Evolutionary conservation across 805 yeast species (phyloP).

Genomic region (Yamadazyma sp.): DNA sequence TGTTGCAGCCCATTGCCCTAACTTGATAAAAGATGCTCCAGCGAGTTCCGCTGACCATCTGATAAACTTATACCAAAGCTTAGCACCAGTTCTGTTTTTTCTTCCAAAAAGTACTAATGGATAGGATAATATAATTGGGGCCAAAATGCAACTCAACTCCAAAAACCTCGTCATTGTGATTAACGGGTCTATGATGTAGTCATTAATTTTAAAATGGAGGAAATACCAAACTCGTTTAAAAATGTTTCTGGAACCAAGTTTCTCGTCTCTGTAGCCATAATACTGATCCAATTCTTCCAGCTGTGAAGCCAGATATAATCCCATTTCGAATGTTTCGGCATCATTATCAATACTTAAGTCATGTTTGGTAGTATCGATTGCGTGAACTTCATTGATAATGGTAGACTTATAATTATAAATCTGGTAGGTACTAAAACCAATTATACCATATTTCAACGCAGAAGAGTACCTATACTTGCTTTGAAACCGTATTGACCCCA

Average conservation of each 20-base stretch:
- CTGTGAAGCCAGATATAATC: constrained; percentile 59
- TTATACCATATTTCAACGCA: constrained; percentile 2
- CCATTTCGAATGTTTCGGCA: constrained; percentile 70
- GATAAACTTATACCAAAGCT: constrained; percentile 67
- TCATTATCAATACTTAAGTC: constrained; percentile 41
- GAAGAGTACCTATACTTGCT: neutral
- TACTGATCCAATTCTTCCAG: constrained; percentile 45
- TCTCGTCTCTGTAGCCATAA: constrained; percentile 27
- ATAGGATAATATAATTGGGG: constrained; percentile 63
- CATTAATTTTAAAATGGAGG: constrained; percentile 45
- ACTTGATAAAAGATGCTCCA: constrained; percentile 87
- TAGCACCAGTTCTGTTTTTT: constrained; percentile 49
- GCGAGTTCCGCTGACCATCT: constrained; percentile 72
- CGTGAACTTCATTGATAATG: constrained; percentile 27
- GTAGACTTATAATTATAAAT: constrained; percentile 9
- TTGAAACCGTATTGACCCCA: neutral
- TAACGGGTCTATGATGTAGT: constrained; percentile 65
- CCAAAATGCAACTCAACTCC: constrained; percentile 61
- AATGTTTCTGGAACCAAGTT: constrained; percentile 18
- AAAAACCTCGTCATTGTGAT: constrained; percentile 65
- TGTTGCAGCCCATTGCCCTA: constrained; percentile 99
- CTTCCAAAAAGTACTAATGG: constrained; percentile 65
- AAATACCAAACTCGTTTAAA: constrained; percentile 31
- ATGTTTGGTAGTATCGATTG: constrained; percentile 32
- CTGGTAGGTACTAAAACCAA: constrained; percentile 8